Conservation (phyloP, 2,329 filamentous ascomycete genomes). For the Nemania diffusa region DNA sequence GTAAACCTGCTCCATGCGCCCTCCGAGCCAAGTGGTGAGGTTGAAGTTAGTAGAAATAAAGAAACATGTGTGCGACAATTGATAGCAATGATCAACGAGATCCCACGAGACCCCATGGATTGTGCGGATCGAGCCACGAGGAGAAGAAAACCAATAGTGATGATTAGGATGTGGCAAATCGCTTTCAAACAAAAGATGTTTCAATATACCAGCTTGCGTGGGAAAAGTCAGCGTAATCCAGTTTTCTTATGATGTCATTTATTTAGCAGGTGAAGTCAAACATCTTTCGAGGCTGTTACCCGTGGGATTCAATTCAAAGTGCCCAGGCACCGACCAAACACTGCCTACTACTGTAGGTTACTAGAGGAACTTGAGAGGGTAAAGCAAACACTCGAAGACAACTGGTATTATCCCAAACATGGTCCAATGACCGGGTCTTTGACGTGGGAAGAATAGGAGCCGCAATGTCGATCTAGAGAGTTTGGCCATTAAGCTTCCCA, state of each 20-base stretch:
- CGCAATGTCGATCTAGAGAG: constrained; percentile 14
- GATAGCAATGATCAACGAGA: no score
- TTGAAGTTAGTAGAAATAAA: neutral
- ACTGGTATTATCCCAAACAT: neutral
- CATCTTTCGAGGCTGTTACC: neutral
- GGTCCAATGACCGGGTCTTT: neutral
- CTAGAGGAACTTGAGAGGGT: neutral
- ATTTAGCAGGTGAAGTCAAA: neutral
- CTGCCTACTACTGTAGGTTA: no score
- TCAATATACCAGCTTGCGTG: neutral
- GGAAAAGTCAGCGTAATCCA: neutral
- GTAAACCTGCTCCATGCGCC: neutral
- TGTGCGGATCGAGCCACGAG: neutral
- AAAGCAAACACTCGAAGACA: neutral
- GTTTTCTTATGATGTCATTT: neutral
- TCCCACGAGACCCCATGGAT: neutral
- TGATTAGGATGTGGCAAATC: neutral
- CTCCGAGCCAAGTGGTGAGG: neutral
- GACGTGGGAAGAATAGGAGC: neutral
- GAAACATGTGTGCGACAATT: neutral
- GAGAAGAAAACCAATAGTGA: neutral
- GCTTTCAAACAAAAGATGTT: neutral
- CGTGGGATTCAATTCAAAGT: constrained; percentile 5
- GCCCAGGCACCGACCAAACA: neutral
- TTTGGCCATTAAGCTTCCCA: neutral